Evolutionary conservation across 805 yeast species (phyloP).

Genomic region (Yueomyces sinensis): DNA sequence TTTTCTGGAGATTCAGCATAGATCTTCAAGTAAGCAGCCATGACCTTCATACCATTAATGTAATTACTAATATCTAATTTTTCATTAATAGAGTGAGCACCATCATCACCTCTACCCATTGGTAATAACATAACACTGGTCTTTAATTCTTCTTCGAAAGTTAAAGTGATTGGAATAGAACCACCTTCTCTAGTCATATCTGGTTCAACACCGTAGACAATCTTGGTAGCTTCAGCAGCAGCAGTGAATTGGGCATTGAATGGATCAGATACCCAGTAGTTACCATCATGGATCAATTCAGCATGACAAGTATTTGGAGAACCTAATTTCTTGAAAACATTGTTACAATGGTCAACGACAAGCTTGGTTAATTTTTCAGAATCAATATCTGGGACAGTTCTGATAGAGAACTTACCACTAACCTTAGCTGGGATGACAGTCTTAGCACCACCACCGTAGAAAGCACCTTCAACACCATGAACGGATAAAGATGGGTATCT

Average conservation of each 20-base stretch:
- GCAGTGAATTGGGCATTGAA: constrained; percentile 86
- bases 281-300: constrained; percentile 86
- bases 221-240: constrained; percentile 86
- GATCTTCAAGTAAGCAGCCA: constrained; percentile 88
- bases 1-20: constrained; percentile 34
- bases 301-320: constrained; percentile 67
- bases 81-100: constrained; percentile 97
- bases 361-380: constrained; percentile 63
- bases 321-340: constrained; percentile 48
- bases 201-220: constrained; percentile 90
- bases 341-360: constrained; percentile 59
- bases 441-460: constrained; percentile 89
- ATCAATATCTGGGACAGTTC: constrained; percentile 94
- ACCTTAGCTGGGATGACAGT: constrained; percentile 97
- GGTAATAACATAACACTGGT: constrained; percentile 84
- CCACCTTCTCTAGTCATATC: constrained; percentile 99
- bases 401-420: constrained; percentile 84
- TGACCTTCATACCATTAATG: constrained; percentile 85
- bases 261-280: constrained; percentile 93
- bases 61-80: constrained; percentile 81
- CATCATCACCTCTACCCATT: constrained; percentile 98
- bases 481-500: constrained; percentile 91
- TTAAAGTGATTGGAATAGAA: constrained; percentile 90
- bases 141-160: constrained; percentile 79
- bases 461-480: constrained; percentile 98